A percentile compares a stretch with the other conserved stretches of the same genome.
Conservation (phyloP, 2,329 filamentous ascomycete species). For the Phaeosphaeria sp. region DNA sequence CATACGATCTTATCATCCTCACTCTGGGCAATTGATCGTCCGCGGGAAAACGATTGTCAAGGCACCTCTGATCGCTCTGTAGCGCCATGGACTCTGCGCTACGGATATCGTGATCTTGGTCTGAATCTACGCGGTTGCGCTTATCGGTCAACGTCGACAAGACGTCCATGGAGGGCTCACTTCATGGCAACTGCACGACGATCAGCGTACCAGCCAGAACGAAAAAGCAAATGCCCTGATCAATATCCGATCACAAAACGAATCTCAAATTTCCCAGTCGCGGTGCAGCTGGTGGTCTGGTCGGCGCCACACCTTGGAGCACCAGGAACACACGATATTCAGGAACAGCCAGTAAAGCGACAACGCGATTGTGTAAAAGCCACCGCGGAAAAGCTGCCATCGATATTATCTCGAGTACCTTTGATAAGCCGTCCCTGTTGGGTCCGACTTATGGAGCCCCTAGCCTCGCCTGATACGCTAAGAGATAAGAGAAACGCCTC, state of each 20-base stretch:
- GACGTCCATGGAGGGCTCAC: neutral
- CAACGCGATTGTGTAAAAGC: slow-evolving; percentile 30
- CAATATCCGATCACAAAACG: too few relatives aligned
- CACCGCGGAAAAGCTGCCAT: slow-evolving; percentile 43
- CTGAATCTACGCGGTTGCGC: neutral
- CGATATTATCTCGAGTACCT: slow-evolving; percentile 32
- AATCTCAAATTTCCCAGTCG: too few relatives aligned
- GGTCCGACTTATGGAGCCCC: slow-evolving; percentile 16
- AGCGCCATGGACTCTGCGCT: slow-evolving; percentile 1
- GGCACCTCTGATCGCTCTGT: neutral
- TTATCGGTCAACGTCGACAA: slow-evolving; percentile 4
- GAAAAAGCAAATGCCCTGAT: slow-evolving; percentile 8
- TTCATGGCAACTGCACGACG: slow-evolving; percentile 1
- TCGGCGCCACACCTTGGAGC: slow-evolving; percentile 12
- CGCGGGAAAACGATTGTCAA: neutral
- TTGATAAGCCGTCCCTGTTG: slow-evolving; percentile 39
- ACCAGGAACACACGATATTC: slow-evolving; percentile 3
- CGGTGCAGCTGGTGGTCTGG: neutral
- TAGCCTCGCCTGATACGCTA: slow-evolving; percentile 32
- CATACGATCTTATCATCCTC: slow-evolving; percentile 11
- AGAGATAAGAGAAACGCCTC: slow-evolving; percentile 47
- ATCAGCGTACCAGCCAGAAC: neutral
- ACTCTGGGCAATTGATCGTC: slow-evolving; percentile 10
- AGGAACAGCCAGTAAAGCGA: slow-evolving; percentile 16
- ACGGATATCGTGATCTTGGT: slow-evolving; percentile 4